Evolutionary conservation across 257 asterid genomes (phyloP).

Genomic region (Solanum chiquidenum): DNA sequence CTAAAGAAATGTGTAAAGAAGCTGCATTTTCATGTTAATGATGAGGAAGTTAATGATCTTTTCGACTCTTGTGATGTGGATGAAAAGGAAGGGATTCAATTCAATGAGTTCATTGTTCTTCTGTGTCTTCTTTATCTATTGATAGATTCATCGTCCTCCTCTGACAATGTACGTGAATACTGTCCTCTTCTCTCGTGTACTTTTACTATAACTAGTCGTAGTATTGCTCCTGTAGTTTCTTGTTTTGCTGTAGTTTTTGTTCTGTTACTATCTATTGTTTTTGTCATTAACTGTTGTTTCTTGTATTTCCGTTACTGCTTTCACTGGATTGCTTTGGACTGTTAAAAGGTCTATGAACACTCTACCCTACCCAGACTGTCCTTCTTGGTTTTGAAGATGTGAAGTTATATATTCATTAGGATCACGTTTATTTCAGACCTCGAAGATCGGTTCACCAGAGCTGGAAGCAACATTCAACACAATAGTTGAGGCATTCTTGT

Average conservation of each 20-base stretch:
- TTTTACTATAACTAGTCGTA: background rate
- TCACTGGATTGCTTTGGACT: background rate
- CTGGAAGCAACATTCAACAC: constrained; percentile 26
- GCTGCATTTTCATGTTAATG: constrained; percentile 19
- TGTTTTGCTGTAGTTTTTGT: background rate
- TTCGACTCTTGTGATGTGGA: constrained; percentile 31
- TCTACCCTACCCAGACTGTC: background rate
- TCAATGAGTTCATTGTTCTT: constrained; percentile 44
- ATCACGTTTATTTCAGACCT: constrained; percentile 14
- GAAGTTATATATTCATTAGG: background rate
- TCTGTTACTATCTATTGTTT: background rate
- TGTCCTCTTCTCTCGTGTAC: background rate
- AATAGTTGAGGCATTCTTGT: constrained; percentile 35
- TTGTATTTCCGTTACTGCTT: background rate
- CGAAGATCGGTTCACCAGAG: constrained; percentile 19
- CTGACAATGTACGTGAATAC: constrained; percentile 9
- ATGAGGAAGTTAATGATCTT: constrained; percentile 35
- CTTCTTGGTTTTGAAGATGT: background rate
- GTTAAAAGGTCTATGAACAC: background rate
- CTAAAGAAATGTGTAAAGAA: constrained; percentile 30
- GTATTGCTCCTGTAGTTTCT: background rate
- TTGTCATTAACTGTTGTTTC: background rate
- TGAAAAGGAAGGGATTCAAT: constrained; percentile 33
- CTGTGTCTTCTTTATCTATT: constrained; percentile 33
- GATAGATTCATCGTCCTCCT: constrained; percentile 12